Evolutionary conservation across 2,329 filamentous ascomycete genomes (phyloP), one percentile per base, ranked within the genome.

Genomic region (Fusarium vanettenii): DNA sequence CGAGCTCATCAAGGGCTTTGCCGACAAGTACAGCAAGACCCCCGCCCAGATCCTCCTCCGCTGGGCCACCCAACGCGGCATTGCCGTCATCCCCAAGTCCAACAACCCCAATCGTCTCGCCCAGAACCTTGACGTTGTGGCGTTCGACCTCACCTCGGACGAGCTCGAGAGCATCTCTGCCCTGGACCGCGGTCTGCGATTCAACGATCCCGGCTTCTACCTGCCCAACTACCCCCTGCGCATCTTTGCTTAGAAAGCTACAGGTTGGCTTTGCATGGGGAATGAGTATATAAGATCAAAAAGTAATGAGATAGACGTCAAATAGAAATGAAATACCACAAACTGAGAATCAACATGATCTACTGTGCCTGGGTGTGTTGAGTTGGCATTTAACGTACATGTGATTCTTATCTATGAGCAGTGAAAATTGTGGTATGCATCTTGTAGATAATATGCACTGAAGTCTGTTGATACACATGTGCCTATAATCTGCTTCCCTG

Each of bases 31-130:
- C 64, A 80, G 80, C 73, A 90, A 89, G 82, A 90, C 90, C 0
- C 87, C 91, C 4, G 90, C 91, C 4, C 92, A 93, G 86, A 86
- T 93, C 1, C 84, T 93, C 66, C 85, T 94, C 57, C 85, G 91
- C 31, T 93, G 92, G 92, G 87, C 90, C 3, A 92, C 92, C 1
- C 91, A 92, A 84, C 84, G 90, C 29, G 85, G 85, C n/a, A 83
- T 92, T 67, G 89, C 89, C 29, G 90, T 92, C 66, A 92, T 92
- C 64, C 90, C 91, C 70, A 93, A 92, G 86, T 88, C 86, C 70
- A 90, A 89, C 81, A 87, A 87, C 79, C 82, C 84, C 57, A 77
- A 80, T 35, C 79, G 87, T 29, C 82, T 91, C 70, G 81, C 82
- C 66, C 85, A 89, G 84, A 91, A 91, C 82, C 80, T 92, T 76